Base-by-base conservation (phyloP, 495 filamentous ascomycete genomes). In the Aspergillus egyptiacus region DNA sequence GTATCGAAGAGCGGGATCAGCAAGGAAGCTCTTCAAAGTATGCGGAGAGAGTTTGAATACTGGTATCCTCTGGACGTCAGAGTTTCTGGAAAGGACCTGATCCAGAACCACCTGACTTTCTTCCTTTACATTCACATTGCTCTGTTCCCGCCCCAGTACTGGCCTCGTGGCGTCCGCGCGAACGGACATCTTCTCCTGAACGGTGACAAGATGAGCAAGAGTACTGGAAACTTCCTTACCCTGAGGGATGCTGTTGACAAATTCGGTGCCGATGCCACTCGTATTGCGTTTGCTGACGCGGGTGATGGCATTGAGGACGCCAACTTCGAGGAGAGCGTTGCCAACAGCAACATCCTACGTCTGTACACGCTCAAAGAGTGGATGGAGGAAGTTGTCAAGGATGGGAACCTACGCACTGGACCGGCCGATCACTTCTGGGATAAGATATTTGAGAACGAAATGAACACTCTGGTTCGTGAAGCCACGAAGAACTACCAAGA, bases 181-280 rank as follows among this genome's bases (percentile, higher is more conserved):
- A 98, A 98, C 62, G 93, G 93, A 6, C 91, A 96, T 70, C 76
- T 96, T 51, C 80, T 94, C 61, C 77, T 97, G 38, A 97, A 96
- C 60, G 91, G 90, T 30, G 87, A 94, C 54, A 98, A 96, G 75
- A 96, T 97, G 93, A 83, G 80, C 66, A 98, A 98, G 72, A 85
- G 79, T 49, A 94, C 89, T 5, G 89, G 91, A 56, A 96, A 96
- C 70, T 98, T 98, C 73, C 75, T 98, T 59, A 98, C 91, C 17
- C 73, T 98, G 20, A 80, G 83, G 53, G 86, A 95, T 40, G 79
- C 87, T 5, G 81, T 91, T 15, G 80, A 84, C 55, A 98, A 98
- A 66, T 98, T 89, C 63, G 93, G 91, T 55, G 90, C 93, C 6
- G 91, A 96, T 68, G 91, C 91, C 14, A 85, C 86, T 25, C 77